Evolutionary conservation across 495 filamentous ascomycete genomes (phyloP).

Genomic region (Glutinoglossum americanum): DNA sequence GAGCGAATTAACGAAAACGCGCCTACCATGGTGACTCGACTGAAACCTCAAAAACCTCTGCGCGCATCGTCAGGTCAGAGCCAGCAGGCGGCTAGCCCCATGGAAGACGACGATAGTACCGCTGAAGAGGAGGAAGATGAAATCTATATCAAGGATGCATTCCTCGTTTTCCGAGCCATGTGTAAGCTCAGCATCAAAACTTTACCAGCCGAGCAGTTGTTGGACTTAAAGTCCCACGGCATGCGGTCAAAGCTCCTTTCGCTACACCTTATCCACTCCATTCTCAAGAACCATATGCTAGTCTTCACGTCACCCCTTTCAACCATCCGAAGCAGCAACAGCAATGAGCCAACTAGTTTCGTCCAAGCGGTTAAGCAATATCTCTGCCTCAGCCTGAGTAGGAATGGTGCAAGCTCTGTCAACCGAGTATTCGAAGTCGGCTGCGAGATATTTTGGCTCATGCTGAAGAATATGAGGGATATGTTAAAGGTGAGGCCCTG

Average conservation of each 20-base stretch:
- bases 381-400: conserved; percentile 76
- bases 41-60: conserved; percentile 26
- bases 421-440: conserved; percentile 82
- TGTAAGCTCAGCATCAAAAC: conserved; percentile 92
- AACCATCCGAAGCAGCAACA: conserved; percentile 72
- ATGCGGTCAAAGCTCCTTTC: conserved; percentile 96
- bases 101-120: conserved; percentile 26
- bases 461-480: conserved; percentile 80
- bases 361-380: conserved; percentile 94
- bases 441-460: conserved; percentile 95
- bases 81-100: background rate
- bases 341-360: conserved; percentile 67
- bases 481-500: conserved; percentile 54
- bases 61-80: conserved; percentile 30
- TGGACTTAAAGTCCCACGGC: conserved; percentile 76
- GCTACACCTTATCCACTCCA: conserved; percentile 78
- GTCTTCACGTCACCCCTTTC: conserved; percentile 77
- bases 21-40: conserved; percentile 76
- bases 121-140: conserved; percentile 88
- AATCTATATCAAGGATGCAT: conserved; percentile 88
- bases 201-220: conserved; percentile 68
- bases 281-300: conserved; percentile 72
- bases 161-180: conserved; percentile 89
- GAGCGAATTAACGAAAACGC: conserved; percentile 76
- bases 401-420: conserved; percentile 86